Base-by-base conservation (phyloP, 2,329 filamentous ascomycete species). In the Penicillium rolfsii region DNA sequence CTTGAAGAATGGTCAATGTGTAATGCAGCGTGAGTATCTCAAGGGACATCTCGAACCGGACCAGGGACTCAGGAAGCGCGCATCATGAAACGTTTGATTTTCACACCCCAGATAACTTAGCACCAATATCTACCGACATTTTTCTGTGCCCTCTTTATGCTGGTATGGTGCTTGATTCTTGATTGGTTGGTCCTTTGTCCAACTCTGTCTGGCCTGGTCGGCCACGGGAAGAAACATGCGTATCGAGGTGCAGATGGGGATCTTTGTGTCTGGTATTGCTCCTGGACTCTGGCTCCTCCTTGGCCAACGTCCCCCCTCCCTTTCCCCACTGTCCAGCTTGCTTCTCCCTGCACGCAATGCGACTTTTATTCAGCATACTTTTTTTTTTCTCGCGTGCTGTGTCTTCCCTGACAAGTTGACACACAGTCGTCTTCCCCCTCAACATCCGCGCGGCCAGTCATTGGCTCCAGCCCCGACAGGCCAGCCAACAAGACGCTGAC, bases 401-500 rank as follows among this genome's bases (percentile, higher is more conserved):
- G 2, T 12, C 22, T 9, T 35, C 33, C 45, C 16, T 30, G 9
- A 43, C 40, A 43, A 24, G 40, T 43, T 24, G 45, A 50, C 36
- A 53, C 49, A 52, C 33, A 38, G 19, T 33, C 12, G 12, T 33
- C 30, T 5, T 16, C 36, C 16, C 22, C 30, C 28, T 30, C 28
- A 35, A 24, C 14, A 38, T 19, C 22, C 30, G 33, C 30, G 22
- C 50, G 11, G 22, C 35, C 50, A 22, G 19, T 22, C 35, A 53
- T 38, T 53, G 50, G 50, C 35, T 40, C 50, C 35, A 28, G 35
- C 50, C 19, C n/a, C 16, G 50, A 26, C 33, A 38, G 33, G 16
- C 50, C 33, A 35, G 19, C 28, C 50, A 38, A 26, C 50, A 28
- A 35, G 7, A 28, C n/a, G 66, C 65, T 58, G 64, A 68, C 64